These are phyloP conservation scores for Neurospora sp. DNA, from an alignment of 495 filamentous ascomycete genomes.

Conservation along the genomic window DNA sequence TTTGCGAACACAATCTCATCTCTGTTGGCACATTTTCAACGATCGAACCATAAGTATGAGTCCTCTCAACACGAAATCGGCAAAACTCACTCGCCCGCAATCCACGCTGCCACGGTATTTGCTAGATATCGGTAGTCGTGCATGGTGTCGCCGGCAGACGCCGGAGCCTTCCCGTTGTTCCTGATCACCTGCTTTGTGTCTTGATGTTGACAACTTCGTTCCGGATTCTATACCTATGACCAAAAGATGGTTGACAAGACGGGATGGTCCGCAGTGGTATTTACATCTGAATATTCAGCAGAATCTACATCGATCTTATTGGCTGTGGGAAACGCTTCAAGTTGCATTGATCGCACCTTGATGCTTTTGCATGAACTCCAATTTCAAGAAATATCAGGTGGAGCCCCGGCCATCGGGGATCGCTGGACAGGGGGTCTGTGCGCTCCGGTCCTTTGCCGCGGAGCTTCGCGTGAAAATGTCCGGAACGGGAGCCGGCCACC, in stretches of 20 bases:
- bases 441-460: not conserved
- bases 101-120: not conserved
- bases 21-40: not conserved
- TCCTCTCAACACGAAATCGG: not conserved
- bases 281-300: not conserved
- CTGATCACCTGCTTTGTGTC: not conserved
- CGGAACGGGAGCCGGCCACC: not conserved
- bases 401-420: not conserved
- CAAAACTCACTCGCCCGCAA: not conserved
- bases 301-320: not conserved
- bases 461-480: not conserved
- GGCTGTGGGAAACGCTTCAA: not conserved
- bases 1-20: not conserved
- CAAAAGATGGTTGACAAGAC: not conserved
- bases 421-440: not conserved
- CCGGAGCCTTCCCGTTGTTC: not conserved
- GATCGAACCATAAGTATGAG: not conserved
- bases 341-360: not conserved
- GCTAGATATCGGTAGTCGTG: not conserved
- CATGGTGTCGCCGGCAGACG: not conserved
- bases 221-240: not conserved
- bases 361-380: not conserved
- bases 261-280: not conserved
- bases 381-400: not conserved
- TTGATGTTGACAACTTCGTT: not conserved